These are phyloP conservation scores for Endothia cerciana DNA, from an alignment of 2,329 filamentous ascomycete genomes.

Conservation along the genomic window DNA sequence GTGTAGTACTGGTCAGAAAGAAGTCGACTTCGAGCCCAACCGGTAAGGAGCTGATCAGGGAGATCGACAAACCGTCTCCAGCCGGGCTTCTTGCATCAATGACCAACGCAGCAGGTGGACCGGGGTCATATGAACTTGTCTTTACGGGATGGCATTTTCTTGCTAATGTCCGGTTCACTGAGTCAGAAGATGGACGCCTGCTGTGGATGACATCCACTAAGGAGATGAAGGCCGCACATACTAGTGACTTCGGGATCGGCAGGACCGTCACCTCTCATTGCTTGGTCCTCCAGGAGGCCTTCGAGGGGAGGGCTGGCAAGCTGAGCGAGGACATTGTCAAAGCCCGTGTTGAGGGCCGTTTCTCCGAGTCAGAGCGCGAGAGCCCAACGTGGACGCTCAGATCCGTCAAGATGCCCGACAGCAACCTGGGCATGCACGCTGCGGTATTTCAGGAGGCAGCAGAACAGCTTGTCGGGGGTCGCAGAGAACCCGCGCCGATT, in stretches of 20 bases:
- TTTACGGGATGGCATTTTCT: slow-evolving; percentile 76
- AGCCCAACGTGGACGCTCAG: slow-evolving; percentile 79
- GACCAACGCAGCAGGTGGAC: slow-evolving; percentile 65
- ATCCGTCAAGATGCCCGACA: slow-evolving; percentile 66
- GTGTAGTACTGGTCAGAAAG: slow-evolving; percentile 77
- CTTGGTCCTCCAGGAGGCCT: slow-evolving; percentile 73
- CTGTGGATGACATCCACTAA: slow-evolving; percentile 70
- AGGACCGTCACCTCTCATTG: slow-evolving; percentile 64
- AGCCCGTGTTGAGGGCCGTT: slow-evolving; percentile 83
- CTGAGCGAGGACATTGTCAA: slow-evolving; percentile 86
- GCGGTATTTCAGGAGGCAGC: slow-evolving; percentile 75
- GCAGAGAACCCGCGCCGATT: slow-evolving; percentile 69
- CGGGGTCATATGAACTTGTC: slow-evolving; percentile 69
- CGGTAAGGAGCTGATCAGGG: slow-evolving; percentile 78
- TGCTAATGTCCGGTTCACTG: slow-evolving; percentile 72
- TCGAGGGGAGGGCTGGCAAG: slow-evolving; percentile 76
- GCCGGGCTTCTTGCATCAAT: slow-evolving; percentile 65
- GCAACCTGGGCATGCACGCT: slow-evolving; percentile 61
- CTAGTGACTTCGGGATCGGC: slow-evolving; percentile 51
- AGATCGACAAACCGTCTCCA: slow-evolving; percentile 79
- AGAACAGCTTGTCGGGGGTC: slow-evolving; percentile 63
- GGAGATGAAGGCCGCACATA: slow-evolving; percentile 60
- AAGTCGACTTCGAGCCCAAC: slow-evolving; percentile 63
- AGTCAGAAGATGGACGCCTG: slow-evolving; percentile 66
- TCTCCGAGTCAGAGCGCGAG: slow-evolving; percentile 82